Percentiles rank a stretch among this genome's conserved stretches.
Evolutionary conservation across 2,329 filamentous ascomycete species (phyloP).

Genomic region (Trichoderma sp.): DNA sequence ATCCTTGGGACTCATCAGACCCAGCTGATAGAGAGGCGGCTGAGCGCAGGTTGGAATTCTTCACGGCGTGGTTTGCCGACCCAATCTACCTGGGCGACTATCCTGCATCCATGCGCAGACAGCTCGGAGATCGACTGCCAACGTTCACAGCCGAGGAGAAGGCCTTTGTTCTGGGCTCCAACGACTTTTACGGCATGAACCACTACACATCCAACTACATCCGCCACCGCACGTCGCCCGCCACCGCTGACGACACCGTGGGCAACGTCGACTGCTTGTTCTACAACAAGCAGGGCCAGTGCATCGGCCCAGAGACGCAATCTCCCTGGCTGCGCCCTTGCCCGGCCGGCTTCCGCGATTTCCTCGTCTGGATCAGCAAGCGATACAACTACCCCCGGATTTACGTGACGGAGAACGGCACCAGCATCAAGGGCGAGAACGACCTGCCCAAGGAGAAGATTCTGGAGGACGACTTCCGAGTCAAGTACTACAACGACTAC

Average conservation of each 20-base stretch:
- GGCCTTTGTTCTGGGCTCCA: slow-evolving; percentile 78
- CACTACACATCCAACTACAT: slow-evolving; percentile 91
- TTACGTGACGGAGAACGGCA: slow-evolving; percentile 89
- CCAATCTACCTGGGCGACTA: slow-evolving; percentile 85
- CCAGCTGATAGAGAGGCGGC: slow-evolving; percentile 75
- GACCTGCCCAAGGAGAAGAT: slow-evolving; percentile 71
- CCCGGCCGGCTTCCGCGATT: slow-evolving; percentile 74
- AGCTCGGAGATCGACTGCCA: slow-evolving; percentile 78
- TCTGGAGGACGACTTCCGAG: slow-evolving; percentile 79
- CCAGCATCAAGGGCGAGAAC: slow-evolving; percentile 81
- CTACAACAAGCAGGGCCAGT: slow-evolving; percentile 71
- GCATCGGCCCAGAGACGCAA: slow-evolving; percentile 81
- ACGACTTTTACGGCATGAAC: slow-evolving; percentile 95
- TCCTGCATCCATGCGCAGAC: slow-evolving; percentile 79
- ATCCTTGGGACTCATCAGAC: slow-evolving; percentile 81
- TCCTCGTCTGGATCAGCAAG: slow-evolving; percentile 76
- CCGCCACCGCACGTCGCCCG: slow-evolving; percentile 66
- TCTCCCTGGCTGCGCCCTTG: slow-evolving; percentile 79
- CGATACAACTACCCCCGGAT: slow-evolving; percentile 77
- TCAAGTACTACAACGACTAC: slow-evolving; percentile 78
- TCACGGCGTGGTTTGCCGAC: slow-evolving; percentile 87
- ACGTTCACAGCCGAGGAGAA: slow-evolving; percentile 73
- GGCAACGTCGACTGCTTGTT: slow-evolving; percentile 77
- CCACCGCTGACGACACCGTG: slow-evolving; percentile 68
- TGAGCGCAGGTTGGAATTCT: slow-evolving; percentile 82